Evolutionary conservation across 2,329 filamentous ascomycete genomes (phyloP).

Genomic region (Scleromitrula shiraiana): DNA sequence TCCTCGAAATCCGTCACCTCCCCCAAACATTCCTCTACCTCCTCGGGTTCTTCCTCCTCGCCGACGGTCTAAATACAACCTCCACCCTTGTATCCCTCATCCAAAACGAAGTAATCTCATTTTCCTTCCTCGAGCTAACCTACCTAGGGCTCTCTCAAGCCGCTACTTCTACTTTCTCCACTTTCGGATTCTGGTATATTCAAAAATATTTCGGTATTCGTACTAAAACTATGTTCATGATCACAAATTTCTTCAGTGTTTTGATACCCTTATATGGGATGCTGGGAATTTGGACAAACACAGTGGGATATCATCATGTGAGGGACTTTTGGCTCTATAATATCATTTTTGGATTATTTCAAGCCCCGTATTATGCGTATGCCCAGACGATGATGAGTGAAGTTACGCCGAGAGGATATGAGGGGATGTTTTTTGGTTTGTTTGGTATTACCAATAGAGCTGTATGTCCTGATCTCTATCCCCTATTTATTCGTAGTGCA

Average conservation of each 20-base stretch:
- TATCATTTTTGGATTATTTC: conserved; percentile 35
- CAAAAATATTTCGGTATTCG: conserved; percentile 34
- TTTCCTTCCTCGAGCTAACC: conserved; percentile 35
- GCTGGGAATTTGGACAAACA: conserved; percentile 33
- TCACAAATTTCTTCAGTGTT: conserved; percentile 35
- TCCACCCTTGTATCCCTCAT: conserved; percentile 33
- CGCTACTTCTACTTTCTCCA: conserved; percentile 32
- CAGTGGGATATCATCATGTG: conserved; percentile 34
- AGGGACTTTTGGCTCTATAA: conserved; percentile 37
- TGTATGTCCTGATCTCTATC: conserved; percentile 22
- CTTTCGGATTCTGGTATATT: conserved; percentile 36
- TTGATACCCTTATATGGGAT: conserved; percentile 37
- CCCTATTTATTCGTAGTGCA: neutral
- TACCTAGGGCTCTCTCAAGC: conserved; percentile 36
- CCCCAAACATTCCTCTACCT: conserved; percentile 36
- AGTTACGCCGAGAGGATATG: conserved; percentile 35
- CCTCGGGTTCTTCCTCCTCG: conserved; percentile 35
- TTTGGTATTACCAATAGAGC: conserved; percentile 37
- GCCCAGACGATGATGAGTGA: conserved; percentile 38
- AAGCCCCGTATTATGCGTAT: conserved; percentile 37
- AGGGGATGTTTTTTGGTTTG: conserved; percentile 38
- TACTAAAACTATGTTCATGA: conserved; percentile 36
- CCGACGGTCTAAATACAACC: conserved; percentile 36
- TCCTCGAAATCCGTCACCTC: conserved; percentile 32
- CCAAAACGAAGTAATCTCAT: conserved; percentile 34